Conservation (phyloP, 106 monocot species). For the Acorus gramineus region DNA sequence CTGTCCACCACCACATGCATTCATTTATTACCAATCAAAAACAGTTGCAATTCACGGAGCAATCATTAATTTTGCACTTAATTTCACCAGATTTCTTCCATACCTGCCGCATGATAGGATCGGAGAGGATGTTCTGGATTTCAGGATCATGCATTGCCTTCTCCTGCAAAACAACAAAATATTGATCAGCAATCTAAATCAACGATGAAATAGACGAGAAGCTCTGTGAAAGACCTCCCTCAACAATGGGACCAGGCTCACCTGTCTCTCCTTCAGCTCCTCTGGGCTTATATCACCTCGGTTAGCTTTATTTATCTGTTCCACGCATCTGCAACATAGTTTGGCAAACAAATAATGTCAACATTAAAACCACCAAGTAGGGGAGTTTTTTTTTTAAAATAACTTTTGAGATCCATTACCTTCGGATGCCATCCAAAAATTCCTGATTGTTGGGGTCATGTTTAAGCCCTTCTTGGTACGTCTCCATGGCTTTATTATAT, state of each 20-base stretch:
- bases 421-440: constrained; percentile 68
- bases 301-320: constrained; percentile 87
- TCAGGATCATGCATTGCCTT: constrained; percentile 94
- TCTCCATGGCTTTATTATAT: constrained; percentile 89
- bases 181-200: too few species aligned
- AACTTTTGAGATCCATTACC: constrained; percentile 21
- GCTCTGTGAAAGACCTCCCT: too few species aligned
- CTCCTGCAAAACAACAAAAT: constrained; percentile 19
- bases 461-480: constrained; percentile 92
- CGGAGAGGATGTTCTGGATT: constrained; percentile 69
- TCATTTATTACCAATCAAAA: background rate
- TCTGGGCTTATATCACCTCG: constrained; percentile 87
- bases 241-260: background rate
- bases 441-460: constrained; percentile 74
- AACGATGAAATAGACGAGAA: too few species aligned
- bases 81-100: background rate
- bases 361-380: too few species aligned
- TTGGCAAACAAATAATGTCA: too few species aligned
- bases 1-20: constrained; percentile 12
- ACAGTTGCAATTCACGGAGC: too few species aligned
- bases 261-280: constrained; percentile 96
- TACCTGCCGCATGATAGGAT: constrained; percentile 93
- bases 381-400: too few species aligned
- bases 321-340: constrained; percentile 53
- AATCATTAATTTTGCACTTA: too few species aligned